phyloP scores from a whole-genome alignment of 352 stramenopile genomes.

The Thraustotheca clavata region DNA sequence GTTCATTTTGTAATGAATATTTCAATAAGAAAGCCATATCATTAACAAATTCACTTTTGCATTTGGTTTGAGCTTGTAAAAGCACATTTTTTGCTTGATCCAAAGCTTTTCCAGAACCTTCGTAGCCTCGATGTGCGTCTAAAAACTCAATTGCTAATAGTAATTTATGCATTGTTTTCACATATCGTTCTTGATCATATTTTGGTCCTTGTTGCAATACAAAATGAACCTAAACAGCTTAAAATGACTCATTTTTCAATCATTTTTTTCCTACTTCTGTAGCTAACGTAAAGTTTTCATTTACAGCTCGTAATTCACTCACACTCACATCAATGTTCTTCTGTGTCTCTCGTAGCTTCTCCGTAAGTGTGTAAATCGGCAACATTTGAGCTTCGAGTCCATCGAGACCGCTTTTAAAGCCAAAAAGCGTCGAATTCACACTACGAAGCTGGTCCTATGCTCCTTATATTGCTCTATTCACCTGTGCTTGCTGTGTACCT shows the following conservation, averaged over 20 bases:
- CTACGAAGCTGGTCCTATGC: slow-evolving; percentile 26
- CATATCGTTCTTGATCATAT: slow-evolving; percentile 62
- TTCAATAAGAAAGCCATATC: slow-evolving; percentile 51
- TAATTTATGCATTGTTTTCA: slow-evolving; percentile 53
- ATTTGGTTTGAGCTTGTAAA: slow-evolving; percentile 47
- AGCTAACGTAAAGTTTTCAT: slow-evolving; percentile 64
- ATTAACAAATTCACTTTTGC: slow-evolving; percentile 58
- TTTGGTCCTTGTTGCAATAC: slow-evolving; percentile 57
- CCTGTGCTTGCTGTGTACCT: slow-evolving; percentile 25
- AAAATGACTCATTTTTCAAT: background rate
- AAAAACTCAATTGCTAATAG: slow-evolving; percentile 60
- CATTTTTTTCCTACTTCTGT: slow-evolving; percentile 37
- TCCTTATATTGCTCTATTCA: background rate
- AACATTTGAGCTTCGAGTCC: slow-evolving; percentile 59
- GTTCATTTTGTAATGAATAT: slow-evolving; percentile 20
- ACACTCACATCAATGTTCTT: slow-evolving; percentile 80
- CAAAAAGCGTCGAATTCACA: slow-evolving; percentile 54
- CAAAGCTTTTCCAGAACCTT: slow-evolving; percentile 61
- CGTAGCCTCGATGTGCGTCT: slow-evolving; percentile 56
- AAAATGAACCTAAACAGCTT: slow-evolving; percentile 38
- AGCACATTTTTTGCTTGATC: slow-evolving; percentile 60
- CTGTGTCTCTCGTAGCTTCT: slow-evolving; percentile 67
- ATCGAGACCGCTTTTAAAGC: slow-evolving; percentile 28
- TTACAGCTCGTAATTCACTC: slow-evolving; percentile 51
- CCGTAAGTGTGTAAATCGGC: slow-evolving; percentile 77